Percentiles rank a stretch among this genome's conserved stretches.
These are phyloP conservation scores for Penicillium dipodomyicola DNA, from an alignment of 495 filamentous ascomycete species.

Conservation along the genomic window DNA sequence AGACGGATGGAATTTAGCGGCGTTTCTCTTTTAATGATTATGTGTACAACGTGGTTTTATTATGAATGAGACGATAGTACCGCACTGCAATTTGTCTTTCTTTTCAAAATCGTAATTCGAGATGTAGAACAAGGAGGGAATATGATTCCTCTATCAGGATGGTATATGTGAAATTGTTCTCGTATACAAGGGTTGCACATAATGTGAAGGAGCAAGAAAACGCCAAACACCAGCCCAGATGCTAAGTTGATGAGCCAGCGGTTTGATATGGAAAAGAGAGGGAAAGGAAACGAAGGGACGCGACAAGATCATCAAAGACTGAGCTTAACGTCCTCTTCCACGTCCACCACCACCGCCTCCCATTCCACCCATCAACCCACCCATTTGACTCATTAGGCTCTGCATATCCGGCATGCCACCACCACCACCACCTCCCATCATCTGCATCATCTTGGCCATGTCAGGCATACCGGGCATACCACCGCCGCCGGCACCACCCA, in stretches of 20 bases:
- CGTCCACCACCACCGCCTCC: conserved; percentile 43
- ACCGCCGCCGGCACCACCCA: conserved; percentile 67
- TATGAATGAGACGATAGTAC: conserved; percentile 29
- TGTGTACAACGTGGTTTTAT: conserved; percentile 25
- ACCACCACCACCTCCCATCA: conserved; percentile 50
- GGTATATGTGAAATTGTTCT: conserved; percentile 9
- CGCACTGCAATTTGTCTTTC: neutral
- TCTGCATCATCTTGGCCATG: conserved; percentile 83
- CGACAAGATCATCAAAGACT: neutral
- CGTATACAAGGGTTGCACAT: conserved; percentile 16
- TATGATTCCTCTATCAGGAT: conserved; percentile 2
- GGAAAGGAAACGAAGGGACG: conserved; percentile 3
- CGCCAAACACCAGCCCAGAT: conserved; percentile 34
- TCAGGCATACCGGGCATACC: conserved; percentile 52
- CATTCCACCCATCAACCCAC: conserved; percentile 62
- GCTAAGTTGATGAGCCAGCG: conserved; percentile 25
- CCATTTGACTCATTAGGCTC: conserved; percentile 83
- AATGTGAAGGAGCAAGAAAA: conserved; percentile 22
- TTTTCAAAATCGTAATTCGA: neutral
- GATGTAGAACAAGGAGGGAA: neutral
- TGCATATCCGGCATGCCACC: conserved; percentile 66
- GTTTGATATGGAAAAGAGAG: conserved; percentile 11
- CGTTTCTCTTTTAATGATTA: conserved; percentile 15
- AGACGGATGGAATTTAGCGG: conserved; percentile 18
- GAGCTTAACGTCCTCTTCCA: conserved; percentile 38